phyloP scores from a whole-genome alignment of 1,139 yeast genomes.

The Taphrina flavorubra region DNA sequence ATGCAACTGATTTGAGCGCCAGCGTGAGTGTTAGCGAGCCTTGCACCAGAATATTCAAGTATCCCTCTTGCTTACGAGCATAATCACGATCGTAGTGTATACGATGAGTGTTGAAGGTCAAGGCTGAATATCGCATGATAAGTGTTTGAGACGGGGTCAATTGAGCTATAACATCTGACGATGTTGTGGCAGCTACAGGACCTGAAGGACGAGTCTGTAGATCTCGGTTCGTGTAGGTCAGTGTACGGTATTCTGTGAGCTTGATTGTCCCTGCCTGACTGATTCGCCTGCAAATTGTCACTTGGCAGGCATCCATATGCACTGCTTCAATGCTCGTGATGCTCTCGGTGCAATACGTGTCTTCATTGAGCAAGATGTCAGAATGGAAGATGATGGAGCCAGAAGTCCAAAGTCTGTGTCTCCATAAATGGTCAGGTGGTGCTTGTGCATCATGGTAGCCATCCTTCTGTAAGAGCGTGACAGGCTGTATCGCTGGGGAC shows the following conservation, averaged over 20 bases:
- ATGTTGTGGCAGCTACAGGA: not conserved
- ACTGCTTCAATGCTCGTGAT: not conserved
- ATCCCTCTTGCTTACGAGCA: constrained; percentile 61
- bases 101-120: constrained; percentile 80
- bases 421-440: constrained; percentile 23
- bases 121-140: constrained; percentile 68
- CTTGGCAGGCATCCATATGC: not conserved
- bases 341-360: not conserved
- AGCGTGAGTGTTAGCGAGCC: constrained; percentile 80
- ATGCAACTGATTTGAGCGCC: constrained; percentile 51
- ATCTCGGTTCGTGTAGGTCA: constrained; percentile 14
- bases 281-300: constrained; percentile 7
- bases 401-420: constrained; percentile 30
- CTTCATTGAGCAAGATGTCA: not conserved
- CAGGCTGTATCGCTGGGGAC: not conserved
- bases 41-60: constrained; percentile 69
- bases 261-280: not conserved
- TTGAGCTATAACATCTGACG: not conserved
- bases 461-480: constrained; percentile 14
- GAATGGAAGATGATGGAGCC: constrained; percentile 22
- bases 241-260: constrained; percentile 13
- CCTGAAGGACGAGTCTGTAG: not conserved
- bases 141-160: constrained; percentile 51
- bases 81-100: constrained; percentile 74
- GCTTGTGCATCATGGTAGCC: constrained; percentile 36